These are phyloP conservation scores for Camelina sativa DNA, from an alignment of 345 rosid genomes.

Conservation along the genomic window DNA sequence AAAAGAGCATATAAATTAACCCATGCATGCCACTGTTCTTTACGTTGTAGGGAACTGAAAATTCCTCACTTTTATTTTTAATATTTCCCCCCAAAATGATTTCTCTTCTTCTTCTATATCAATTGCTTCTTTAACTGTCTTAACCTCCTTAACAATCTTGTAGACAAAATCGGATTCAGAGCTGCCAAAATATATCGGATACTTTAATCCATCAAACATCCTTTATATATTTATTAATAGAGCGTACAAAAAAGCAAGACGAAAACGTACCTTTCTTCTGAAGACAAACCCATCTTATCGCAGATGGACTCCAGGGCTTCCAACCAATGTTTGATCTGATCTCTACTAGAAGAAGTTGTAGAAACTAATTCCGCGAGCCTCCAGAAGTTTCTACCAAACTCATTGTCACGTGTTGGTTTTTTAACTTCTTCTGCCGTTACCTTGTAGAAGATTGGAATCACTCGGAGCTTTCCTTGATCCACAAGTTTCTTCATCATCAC, in stretches of 20 bases:
- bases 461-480: slow-evolving; percentile 10
- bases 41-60: background rate
- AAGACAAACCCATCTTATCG: background rate
- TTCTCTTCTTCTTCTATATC: slow-evolving; percentile 2
- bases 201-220: background rate
- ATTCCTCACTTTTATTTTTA: background rate
- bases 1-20: too few relatives aligned
- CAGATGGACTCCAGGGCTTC: background rate
- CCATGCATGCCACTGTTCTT: too few relatives aligned
- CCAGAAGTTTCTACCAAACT: slow-evolving; percentile 38
- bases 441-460: slow-evolving; percentile 22
- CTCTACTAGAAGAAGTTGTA: background rate
- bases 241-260: too few relatives aligned
- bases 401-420: background rate
- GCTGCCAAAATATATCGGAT: slow-evolving; percentile 20
- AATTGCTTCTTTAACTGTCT: background rate
- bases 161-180: slow-evolving; percentile 33
- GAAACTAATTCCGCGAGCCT: background rate
- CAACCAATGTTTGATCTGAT: slow-evolving; percentile 11
- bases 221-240: too few relatives aligned
- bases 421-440: slow-evolving; percentile 8
- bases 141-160: slow-evolving; percentile 9
- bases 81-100: background rate
- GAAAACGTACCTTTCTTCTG: background rate
- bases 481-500: slow-evolving; percentile 15